phyloP scores from a whole-genome alignment of 2,329 filamentous ascomycete genomes.

The Aspergillus melleus region DNA sequence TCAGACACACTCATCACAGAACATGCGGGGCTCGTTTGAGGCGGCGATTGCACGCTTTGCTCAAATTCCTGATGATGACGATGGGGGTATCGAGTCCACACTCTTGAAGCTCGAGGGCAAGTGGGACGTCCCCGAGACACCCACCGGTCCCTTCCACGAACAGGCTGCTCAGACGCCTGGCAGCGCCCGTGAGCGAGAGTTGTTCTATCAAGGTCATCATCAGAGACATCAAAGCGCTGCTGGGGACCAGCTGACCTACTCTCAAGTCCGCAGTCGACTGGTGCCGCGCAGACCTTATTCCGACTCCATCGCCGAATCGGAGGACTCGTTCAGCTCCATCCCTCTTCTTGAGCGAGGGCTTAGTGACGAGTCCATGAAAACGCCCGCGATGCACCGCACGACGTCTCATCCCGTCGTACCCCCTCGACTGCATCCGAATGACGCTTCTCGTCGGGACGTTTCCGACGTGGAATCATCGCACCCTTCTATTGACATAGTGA shows the following conservation, averaged over 20 bases:
- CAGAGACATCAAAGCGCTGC: constrained; percentile 25
- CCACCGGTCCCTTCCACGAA: background rate
- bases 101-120: constrained; percentile 88
- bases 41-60: constrained; percentile 83
- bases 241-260: constrained; percentile 26
- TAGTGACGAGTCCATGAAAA: constrained; percentile 51
- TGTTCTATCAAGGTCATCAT: constrained; percentile 8
- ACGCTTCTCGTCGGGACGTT: constrained; percentile 27
- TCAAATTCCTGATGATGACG: constrained; percentile 82
- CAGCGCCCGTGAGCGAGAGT: constrained; percentile 5
- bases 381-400: constrained; percentile 31
- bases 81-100: constrained; percentile 90
- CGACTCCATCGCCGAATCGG: constrained; percentile 58
- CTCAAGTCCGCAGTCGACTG: constrained; percentile 26
- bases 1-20: constrained; percentile 57
- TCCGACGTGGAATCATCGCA: constrained; percentile 42
- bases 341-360: constrained; percentile 71
- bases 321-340: constrained; percentile 73
- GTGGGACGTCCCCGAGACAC: constrained; percentile 43
- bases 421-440: constrained; percentile 28
- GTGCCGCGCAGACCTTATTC: constrained; percentile 38
- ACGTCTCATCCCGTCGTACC: constrained; percentile 21
- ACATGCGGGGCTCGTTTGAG: constrained; percentile 73
- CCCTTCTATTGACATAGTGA: constrained; percentile 53
- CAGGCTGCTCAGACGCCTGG: background rate